These are phyloP conservation scores for Saccharomyces hybrid DNA, from an alignment of 1,139 yeast species.

Conservation along the genomic window DNA sequence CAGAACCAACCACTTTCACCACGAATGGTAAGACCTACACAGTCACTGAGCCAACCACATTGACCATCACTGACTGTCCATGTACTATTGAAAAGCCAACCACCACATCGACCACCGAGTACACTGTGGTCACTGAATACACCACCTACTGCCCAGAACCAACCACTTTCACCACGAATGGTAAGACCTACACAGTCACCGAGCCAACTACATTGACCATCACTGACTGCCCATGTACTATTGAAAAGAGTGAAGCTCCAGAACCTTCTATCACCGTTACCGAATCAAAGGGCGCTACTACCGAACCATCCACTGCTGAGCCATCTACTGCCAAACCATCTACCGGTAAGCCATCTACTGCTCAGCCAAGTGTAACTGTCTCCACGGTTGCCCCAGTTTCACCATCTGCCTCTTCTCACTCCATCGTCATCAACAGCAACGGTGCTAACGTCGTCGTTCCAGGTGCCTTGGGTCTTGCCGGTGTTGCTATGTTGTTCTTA, in stretches of 20 bases:
- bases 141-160: no score
- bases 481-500: constrained; percentile 4
- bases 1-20: no score
- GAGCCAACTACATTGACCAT: constrained; percentile 19
- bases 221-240: constrained; percentile 37
- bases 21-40: no score
- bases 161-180: no score
- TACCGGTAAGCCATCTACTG: constrained; percentile 2
- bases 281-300: constrained; percentile 9
- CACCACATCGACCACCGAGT: no score
- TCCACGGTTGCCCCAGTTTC: constrained; percentile 5
- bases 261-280: neutral
- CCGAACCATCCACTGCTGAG: no score
- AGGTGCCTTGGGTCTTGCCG: constrained; percentile 6
- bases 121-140: no score
- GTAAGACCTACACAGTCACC: no score
- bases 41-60: no score
- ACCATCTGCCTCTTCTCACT: constrained; percentile 5
- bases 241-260: constrained; percentile 5
- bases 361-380: constrained; percentile 3
- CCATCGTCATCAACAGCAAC: constrained; percentile 10
- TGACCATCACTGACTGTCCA: no score
- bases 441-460: constrained; percentile 11
- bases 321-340: neutral
- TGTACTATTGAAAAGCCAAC: no score